These are phyloP conservation scores for Globisporangium yorkense DNA, from an alignment of 352 stramenopile species.

Conservation along the genomic window DNA sequence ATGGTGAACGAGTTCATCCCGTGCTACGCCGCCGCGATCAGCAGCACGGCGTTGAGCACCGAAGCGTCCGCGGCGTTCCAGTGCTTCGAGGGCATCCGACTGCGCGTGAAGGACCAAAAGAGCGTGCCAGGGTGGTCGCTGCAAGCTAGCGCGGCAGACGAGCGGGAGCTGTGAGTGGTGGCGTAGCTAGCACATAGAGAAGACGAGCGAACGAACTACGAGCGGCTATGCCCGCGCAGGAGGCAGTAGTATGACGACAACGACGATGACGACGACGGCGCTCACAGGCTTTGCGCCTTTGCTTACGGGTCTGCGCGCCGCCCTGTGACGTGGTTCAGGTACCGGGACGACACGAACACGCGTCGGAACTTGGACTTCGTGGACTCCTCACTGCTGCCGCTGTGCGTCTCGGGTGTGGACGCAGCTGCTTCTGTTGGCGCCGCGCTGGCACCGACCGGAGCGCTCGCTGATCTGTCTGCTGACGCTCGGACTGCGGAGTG, in stretches of 20 bases:
- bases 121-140: conserved; percentile 80
- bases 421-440: background rate
- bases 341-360: conserved; percentile 41
- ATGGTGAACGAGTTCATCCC: conserved; percentile 74
- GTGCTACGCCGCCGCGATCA: conserved; percentile 41
- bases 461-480: conserved; percentile 1
- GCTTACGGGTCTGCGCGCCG: conserved; percentile 11
- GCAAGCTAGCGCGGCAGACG: conserved; percentile 18
- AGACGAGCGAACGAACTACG: background rate
- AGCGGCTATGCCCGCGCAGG: too few species aligned
- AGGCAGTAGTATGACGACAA: background rate
- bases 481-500: background rate
- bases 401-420: too few species aligned
- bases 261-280: background rate
- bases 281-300: background rate
- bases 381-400: background rate
- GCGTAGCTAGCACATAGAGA: background rate
- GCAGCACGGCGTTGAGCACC: conserved; percentile 2
- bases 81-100: conserved; percentile 66
- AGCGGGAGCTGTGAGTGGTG: conserved; percentile 26
- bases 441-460: background rate
- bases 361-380: conserved; percentile 22
- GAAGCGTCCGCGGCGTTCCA: conserved; percentile 33
- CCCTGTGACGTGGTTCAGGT: conserved; percentile 29
- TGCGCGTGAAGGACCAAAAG: conserved; percentile 82